Conservation (phyloP, 2,329 filamentous ascomycete genomes). For the Aspergillus versicolor region DNA sequence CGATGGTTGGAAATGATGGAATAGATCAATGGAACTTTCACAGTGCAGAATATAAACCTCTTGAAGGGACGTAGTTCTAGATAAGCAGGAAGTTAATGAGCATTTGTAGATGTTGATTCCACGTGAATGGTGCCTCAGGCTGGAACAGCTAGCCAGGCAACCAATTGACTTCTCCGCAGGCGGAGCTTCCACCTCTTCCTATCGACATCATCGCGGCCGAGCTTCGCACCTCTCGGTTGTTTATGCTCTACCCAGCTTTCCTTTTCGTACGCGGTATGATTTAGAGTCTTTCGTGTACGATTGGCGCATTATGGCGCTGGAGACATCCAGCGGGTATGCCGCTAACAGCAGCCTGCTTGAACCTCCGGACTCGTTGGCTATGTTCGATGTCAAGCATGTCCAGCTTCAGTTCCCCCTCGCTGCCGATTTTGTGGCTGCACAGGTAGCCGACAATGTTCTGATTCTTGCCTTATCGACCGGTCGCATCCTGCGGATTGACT, state of each 20-base stretch:
- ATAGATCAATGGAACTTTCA: neutral
- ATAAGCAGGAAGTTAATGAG: too few species aligned
- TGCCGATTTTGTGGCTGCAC: constrained; percentile 91
- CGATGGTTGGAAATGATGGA: neutral
- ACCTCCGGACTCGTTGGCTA: constrained; percentile 65
- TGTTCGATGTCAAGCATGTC: constrained; percentile 92
- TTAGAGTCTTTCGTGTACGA: constrained; percentile 20
- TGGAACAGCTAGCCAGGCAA: neutral
- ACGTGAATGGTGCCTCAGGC: constrained; percentile 1
- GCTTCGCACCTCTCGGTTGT: neutral
- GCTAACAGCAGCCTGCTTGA: constrained; percentile 63
- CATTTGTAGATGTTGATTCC: too few species aligned
- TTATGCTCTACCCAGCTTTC: constrained; percentile 15
- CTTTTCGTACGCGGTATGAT: constrained; percentile 27
- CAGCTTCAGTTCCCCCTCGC: constrained; percentile 92
- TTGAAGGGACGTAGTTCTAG: too few species aligned
- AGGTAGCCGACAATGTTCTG: constrained; percentile 96
- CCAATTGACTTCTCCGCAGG: constrained; percentile 1
- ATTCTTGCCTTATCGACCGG: constrained; percentile 89
- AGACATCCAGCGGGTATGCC: constrained; percentile 70
- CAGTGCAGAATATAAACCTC: neutral
- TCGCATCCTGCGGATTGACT: constrained; percentile 87
- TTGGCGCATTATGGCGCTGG: constrained; percentile 64
- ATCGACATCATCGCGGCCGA: neutral
- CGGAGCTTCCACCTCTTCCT: neutral